Base-by-base conservation (phyloP, 805 yeast genomes). In the Candida chilensis region DNA sequence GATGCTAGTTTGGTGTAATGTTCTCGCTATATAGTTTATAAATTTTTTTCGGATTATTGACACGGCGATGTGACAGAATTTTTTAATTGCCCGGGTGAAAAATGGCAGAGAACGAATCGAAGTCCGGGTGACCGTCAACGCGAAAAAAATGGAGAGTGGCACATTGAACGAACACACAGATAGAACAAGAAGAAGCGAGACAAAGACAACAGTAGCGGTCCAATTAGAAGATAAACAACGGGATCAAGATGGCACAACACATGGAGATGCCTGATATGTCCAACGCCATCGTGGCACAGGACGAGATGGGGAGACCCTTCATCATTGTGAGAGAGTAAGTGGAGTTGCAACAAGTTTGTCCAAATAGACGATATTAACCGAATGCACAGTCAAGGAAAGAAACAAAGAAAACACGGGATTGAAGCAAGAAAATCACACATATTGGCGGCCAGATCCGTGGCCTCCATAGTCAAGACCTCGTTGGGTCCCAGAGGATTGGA, bases 401-500 rank as follows among this genome's bases (percentile, higher is more conserved):
- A 73, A 51, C 62, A 69, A 42, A 68, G 88, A 52, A 65, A 72
- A 7, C 87, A 80, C 42, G 94, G 94, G 17, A 55, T 74, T 27
- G 86, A 92, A 53, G 87, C 96, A 37, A 76, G 55, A 72, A 74
- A 80, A 55, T 78, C 90, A 25, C 97, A 92, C 54, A 88, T 90
- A 32, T 67, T 86, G 32, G 97, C 97, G 20, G 96, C 97, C 18
- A 72, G 95, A 54, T 80, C 95, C 5, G 96, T 92, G 31, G 85
- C 97, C 9, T 79, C 88, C 20, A 86, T 92, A 36, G 79, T 92
- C 39, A 85, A 81, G 50, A 83, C 96, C 2, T 86, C 96, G 1
- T 64, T 92, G 39, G 99, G 99, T 7, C 99, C 99, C 30, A 75
- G 98, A 51, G 99, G 98, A n/a, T 64, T 94, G 47, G 99, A 92